Base-by-base conservation (phyloP, 225 moss, liverwort and hornwort genomes). In the Straminergon stramineum region DNA sequence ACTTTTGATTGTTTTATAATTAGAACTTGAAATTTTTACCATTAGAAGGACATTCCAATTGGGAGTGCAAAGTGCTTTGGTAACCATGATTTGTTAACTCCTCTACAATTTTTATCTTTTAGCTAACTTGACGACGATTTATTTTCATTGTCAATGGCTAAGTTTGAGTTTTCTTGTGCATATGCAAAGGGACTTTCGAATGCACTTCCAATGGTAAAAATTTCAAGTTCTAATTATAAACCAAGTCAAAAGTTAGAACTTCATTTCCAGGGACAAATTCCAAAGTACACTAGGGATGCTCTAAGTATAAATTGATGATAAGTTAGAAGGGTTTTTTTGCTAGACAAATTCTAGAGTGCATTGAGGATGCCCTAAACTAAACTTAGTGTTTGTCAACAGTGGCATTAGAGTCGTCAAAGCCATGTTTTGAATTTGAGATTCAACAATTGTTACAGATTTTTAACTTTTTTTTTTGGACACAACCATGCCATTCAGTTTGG, bases 381-480 rank as follows among this genome's bases (percentile, higher is more conserved):
- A 7, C 24, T 27, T 11, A 28, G 10, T 43, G 10, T 45, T 74
- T 28, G 51, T 75, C 32, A 17, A 74, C 17, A 45, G 18, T 41
- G 9, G 3, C 4, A 2, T 41, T 3, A 41, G 0, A 24, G 26
- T 3, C 4, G 14, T 8, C 7, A 17, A 2, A 45, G 28, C 3
- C 7, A 31, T 0, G 18, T 30, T 71, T 41, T 43, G 73, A 73
- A 41, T 39, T 71, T 41, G 2, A 71, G 13, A 39, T 19, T 11
- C 39, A 13, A 39, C n/a, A 71, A 26, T 8, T 19, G 8, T 65
- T 48, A 48, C 48, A 48, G 9, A 9, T 48, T 15, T 64, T 64
- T 30, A 23, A 5, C 0, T 22, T n/a, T n/a, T n/a, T n/a, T n/a
- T n/a, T n/a, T n/a, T n/a, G n/a, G n/a, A n/a, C n/a, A n/a, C n/a